These are phyloP conservation scores for Cyclocybe cylindracea DNA, from an alignment of 768 basidiomycete species.

Conservation along the genomic window DNA sequence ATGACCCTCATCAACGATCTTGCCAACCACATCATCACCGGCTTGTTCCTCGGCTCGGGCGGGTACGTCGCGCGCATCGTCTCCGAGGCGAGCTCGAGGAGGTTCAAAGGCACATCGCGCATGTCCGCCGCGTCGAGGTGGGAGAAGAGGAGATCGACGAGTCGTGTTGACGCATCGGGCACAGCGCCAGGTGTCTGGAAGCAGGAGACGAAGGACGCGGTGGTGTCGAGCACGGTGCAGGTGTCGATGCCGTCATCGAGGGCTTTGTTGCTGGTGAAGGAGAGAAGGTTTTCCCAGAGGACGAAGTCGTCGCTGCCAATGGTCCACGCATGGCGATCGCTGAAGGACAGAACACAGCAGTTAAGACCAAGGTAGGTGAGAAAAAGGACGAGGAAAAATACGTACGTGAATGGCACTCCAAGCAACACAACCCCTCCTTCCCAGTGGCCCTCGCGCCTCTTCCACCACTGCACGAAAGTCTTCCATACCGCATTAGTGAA, in stretches of 20 bases:
- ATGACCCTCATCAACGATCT: slow-evolving; percentile 54
- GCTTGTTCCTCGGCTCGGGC: slow-evolving; percentile 53
- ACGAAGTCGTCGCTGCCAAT: slow-evolving; percentile 53
- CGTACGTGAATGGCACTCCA: slow-evolving; percentile 64
- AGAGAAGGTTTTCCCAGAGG: slow-evolving; percentile 62
- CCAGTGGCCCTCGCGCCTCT: slow-evolving; percentile 48
- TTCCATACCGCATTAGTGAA: slow-evolving; percentile 59
- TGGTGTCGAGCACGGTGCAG: slow-evolving; percentile 51
- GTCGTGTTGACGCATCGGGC: slow-evolving; percentile 45
- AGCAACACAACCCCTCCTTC: slow-evolving; percentile 56
- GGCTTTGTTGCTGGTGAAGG: slow-evolving; percentile 51
- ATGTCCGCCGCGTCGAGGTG: slow-evolving; percentile 51
- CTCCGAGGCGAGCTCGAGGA: slow-evolving; percentile 63
- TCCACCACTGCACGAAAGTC: slow-evolving; percentile 58
- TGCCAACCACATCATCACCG: slow-evolving; percentile 62
- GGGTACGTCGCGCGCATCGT: slow-evolving; percentile 67
- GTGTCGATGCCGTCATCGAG: slow-evolving; percentile 62
- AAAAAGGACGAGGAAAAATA: slow-evolving; percentile 8
- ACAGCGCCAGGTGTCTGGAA: slow-evolving; percentile 24
- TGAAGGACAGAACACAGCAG: slow-evolving; percentile 17
- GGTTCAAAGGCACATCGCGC: slow-evolving; percentile 50
- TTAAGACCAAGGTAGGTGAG: too few relatives aligned
- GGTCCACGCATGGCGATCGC: slow-evolving; percentile 50
- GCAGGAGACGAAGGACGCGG: slow-evolving; percentile 49
- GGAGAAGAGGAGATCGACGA: slow-evolving; percentile 63